Percentiles rank a stretch among this genome's conserved stretches.
These are phyloP conservation scores for Arachis monticola DNA, from an alignment of 331 rosid genomes.

Conservation along the genomic window DNA sequence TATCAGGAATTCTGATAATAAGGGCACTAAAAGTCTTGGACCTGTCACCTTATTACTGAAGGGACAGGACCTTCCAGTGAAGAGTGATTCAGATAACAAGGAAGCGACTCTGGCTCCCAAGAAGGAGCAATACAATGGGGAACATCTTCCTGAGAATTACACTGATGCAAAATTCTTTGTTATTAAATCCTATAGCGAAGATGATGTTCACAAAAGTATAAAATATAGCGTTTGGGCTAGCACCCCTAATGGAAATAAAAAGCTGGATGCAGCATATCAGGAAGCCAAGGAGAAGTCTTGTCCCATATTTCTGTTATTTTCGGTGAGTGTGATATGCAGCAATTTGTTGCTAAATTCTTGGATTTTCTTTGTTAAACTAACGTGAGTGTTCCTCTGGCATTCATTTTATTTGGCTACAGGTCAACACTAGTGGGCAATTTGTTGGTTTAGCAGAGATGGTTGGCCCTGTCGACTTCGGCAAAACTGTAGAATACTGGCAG, in stretches of 20 bases:
- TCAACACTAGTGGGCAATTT: slow-evolving; percentile 74
- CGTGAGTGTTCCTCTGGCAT: background rate
- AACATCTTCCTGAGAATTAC: slow-evolving; percentile 46
- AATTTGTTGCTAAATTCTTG: slow-evolving; percentile 5
- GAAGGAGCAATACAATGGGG: slow-evolving; percentile 49
- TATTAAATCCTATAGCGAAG: slow-evolving; percentile 77
- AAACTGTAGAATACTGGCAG: slow-evolving; percentile 65
- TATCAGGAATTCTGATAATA: slow-evolving; percentile 37
- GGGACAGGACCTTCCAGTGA: slow-evolving; percentile 48
- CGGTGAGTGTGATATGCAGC: slow-evolving; percentile 38
- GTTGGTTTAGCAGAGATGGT: slow-evolving; percentile 78
- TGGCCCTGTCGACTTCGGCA: slow-evolving; percentile 63
- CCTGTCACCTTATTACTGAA: slow-evolving; percentile 45
- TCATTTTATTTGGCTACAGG: slow-evolving; percentile 39
- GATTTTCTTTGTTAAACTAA: slow-evolving; percentile 23
- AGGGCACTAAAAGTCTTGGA: slow-evolving; percentile 33
- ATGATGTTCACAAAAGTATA: slow-evolving; percentile 73
- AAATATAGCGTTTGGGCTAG: slow-evolving; percentile 54
- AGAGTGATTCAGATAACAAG: slow-evolving; percentile 30
- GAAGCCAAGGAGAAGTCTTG: slow-evolving; percentile 47
- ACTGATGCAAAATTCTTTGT: slow-evolving; percentile 60
- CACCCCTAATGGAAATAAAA: slow-evolving; percentile 49
- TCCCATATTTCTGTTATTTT: slow-evolving; percentile 48
- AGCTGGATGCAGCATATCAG: slow-evolving; percentile 43
- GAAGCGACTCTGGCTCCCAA: slow-evolving; percentile 38